A percentile compares a stretch with the other conserved stretches of the same genome.
phyloP scores from a whole-genome alignment of 345 rosid genomes.

The Arabidopsis suecica region DNA sequence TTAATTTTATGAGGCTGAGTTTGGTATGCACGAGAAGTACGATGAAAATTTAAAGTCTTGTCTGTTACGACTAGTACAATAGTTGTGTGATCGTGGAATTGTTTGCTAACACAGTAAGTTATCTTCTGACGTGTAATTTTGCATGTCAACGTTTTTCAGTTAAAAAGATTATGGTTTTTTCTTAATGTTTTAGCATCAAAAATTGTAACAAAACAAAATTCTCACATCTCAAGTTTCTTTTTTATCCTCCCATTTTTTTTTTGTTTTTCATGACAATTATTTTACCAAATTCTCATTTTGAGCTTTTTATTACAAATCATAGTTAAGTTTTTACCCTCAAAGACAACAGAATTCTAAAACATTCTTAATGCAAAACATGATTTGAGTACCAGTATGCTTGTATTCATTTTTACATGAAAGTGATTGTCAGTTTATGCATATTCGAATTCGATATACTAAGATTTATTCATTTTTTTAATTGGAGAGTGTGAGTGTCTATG shows the following conservation, averaged over 20 bases:
- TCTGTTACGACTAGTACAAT: neutral
- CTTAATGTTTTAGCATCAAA: neutral
- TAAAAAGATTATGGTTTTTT: too few species aligned
- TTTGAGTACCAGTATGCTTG: neutral
- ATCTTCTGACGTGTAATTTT: neutral
- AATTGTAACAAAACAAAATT: too few species aligned
- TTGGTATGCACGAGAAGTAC: slow-evolving; percentile 19
- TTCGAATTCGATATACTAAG: neutral
- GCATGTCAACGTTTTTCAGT: neutral
- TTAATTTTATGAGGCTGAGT: slow-evolving; percentile 28
- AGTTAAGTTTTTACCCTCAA: neutral
- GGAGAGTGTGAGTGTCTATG: neutral
- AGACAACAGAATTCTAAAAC: neutral
- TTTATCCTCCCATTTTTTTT: too few species aligned
- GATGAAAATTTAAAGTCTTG: neutral
- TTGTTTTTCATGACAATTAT: too few species aligned
- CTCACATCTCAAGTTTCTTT: too few species aligned
- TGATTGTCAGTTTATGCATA: neutral
- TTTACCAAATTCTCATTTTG: neutral
- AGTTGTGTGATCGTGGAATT: neutral
- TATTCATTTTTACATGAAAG: neutral
- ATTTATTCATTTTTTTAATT: neutral
- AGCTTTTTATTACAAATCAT: neutral
- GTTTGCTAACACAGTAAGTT: neutral
- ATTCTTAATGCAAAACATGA: neutral